Evolutionary conservation across 176 grass and related monocot species (phyloP).

Genomic region (Rhynchospora pubera): DNA sequence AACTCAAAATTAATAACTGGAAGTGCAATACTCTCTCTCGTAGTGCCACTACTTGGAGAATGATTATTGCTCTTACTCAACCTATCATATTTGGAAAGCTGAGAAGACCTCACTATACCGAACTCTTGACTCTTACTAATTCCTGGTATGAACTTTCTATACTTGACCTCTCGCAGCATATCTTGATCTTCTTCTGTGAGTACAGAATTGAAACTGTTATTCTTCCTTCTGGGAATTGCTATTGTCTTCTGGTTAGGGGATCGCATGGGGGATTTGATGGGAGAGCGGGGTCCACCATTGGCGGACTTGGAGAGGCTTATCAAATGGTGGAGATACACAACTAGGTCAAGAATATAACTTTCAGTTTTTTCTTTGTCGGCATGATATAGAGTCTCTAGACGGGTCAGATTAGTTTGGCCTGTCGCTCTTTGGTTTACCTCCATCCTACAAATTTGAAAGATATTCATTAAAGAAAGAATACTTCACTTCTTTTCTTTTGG

Average conservation of each 20-base stretch:
- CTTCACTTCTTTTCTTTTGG: neutral
- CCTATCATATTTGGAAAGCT: constrained; percentile 45
- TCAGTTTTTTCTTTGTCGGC: constrained; percentile 86
- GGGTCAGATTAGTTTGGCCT: constrained; percentile 49
- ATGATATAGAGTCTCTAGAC: constrained; percentile 80
- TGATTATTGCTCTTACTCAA: constrained; percentile 95
- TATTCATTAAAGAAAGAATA: neutral
- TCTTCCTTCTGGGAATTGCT: constrained; percentile 19
- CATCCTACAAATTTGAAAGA: constrained; percentile 38
- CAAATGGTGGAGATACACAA: constrained; percentile 87
- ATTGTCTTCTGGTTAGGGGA: constrained; percentile 52
- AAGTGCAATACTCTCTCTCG: constrained; percentile 51
- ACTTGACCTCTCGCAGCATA: constrained; percentile 79
- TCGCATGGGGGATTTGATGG: constrained; percentile 75
- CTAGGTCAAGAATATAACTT: constrained; percentile 68
- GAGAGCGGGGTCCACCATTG: constrained; percentile 59
- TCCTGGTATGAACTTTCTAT: constrained; percentile 64
- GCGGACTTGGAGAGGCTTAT: constrained; percentile 57
- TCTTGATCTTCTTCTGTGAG: constrained; percentile 81
- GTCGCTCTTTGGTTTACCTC: constrained; percentile 51
- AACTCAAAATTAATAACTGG: constrained; percentile 77
- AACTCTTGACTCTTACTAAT: constrained; percentile 99
- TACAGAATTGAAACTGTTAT: constrained; percentile 35
- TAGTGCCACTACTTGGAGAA: constrained; percentile 46
- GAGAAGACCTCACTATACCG: constrained; percentile 34